Percentiles rank a stretch among this genome's conserved stretches.
Conservation (phyloP, 345 rosid species). For the Eutrema heterophyllum region DNA sequence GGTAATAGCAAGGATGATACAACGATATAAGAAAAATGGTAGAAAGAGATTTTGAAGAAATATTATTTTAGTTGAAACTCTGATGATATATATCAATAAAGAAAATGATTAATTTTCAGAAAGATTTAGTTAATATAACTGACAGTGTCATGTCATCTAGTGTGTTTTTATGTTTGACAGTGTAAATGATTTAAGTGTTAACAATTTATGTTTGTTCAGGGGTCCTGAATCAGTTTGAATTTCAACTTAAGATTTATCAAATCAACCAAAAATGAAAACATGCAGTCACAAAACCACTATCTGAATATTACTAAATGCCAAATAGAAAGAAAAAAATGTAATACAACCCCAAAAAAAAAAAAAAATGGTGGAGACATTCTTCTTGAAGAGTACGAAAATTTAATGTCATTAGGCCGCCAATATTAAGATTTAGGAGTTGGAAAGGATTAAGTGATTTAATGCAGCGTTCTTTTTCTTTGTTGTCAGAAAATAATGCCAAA, state of each 20-base stretch:
- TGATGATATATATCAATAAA: too few species aligned
- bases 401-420: constrained; percentile 12
- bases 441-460: constrained; percentile 1
- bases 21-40: too few species aligned
- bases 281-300: background rate
- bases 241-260: background rate
- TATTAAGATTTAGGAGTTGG: background rate
- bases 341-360: background rate
- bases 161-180: background rate
- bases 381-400: constrained; percentile 10
- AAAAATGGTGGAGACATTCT: constrained; percentile 10
- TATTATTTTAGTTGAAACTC: too few species aligned
- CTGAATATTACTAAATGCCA: background rate
- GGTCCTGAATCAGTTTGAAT: background rate
- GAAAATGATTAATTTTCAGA: too few species aligned
- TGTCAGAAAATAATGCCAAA: constrained; percentile 12
- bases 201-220: background rate
- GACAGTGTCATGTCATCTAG: too few species aligned
- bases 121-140: too few species aligned
- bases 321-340: background rate
- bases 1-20: too few species aligned
- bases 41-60: too few species aligned
- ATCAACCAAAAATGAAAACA: background rate
- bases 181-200: background rate
- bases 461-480: background rate